These are phyloP conservation scores for Colletotrichum melonis DNA, from an alignment of 2,329 filamentous ascomycete genomes.

Conservation along the genomic window DNA sequence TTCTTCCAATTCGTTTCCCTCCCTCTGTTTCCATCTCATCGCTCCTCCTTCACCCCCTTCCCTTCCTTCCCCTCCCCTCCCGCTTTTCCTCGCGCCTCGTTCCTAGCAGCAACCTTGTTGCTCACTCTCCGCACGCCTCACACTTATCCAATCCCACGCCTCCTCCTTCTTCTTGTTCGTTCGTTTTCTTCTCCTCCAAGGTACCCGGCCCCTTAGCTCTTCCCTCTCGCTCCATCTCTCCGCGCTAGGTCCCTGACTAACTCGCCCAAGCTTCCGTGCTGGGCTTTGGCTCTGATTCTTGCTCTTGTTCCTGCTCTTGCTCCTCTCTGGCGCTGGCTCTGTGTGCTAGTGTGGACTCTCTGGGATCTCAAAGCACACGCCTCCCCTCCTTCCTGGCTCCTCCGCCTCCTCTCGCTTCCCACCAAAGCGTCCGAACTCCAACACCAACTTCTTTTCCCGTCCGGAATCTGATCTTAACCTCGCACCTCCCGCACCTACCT, in stretches of 20 bases:
- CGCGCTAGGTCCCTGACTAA: conserved; percentile 36
- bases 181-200: not conserved
- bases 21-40: not conserved
- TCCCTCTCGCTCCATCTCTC: conserved; percentile 13
- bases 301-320: not conserved
- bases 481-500: conserved; percentile 21
- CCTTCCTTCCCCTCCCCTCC: too few species aligned
- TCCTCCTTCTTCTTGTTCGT: not conserved
- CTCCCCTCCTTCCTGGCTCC: conserved; percentile 9
- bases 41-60: not conserved
- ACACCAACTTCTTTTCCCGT: conserved; percentile 25
- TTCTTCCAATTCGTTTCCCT: not conserved
- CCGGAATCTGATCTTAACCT: conserved; percentile 13
- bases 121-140: not conserved
- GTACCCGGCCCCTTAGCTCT: conserved; percentile 15
- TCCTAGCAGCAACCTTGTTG: not conserved
- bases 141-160: not conserved
- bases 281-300: conserved; percentile 13
- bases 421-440: conserved; percentile 26
- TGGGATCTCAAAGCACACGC: conserved; percentile 27
- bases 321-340: not conserved
- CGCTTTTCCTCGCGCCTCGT: not conserved
- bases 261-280: conserved; percentile 29
- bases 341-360: not conserved
- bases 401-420: conserved; percentile 26